A percentile compares a stretch with the other conserved stretches of the same genome.
Evolutionary conservation across 352 stramenopile genomes (phyloP).

Genomic region (Pythium rishiriense): DNA sequence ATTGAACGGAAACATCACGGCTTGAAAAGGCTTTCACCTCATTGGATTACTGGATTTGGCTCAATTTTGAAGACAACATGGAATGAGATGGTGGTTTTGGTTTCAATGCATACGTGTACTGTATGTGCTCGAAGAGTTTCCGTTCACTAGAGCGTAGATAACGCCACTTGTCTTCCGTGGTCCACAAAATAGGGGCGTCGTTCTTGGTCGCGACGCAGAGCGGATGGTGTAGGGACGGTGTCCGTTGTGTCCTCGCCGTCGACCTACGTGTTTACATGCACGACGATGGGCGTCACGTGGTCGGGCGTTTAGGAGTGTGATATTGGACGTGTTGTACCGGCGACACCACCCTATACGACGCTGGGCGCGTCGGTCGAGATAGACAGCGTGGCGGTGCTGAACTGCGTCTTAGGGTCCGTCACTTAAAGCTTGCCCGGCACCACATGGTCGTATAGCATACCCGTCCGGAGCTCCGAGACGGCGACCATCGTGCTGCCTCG

Average conservation of each 20-base stretch:
- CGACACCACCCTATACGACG: background rate
- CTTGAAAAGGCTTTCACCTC: no score
- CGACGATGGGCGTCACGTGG: background rate
- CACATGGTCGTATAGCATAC: background rate
- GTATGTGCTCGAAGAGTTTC: no score
- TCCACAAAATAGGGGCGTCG: background rate
- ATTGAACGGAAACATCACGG: background rate
- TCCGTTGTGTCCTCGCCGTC: background rate
- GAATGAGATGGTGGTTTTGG: no score
- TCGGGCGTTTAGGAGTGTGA: background rate
- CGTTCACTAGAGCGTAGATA: no score
- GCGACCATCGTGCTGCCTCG: no score
- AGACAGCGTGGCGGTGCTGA: background rate
- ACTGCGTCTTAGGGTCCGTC: background rate
- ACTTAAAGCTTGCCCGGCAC: background rate
- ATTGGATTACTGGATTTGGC: no score
- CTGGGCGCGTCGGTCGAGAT: background rate
- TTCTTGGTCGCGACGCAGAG: background rate
- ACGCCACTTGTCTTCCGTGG: no score
- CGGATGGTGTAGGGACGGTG: no score
- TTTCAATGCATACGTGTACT: no score
- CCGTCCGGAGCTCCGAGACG: no score
- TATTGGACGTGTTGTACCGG: background rate
- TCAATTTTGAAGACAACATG: no score
- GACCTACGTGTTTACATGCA: background rate